Base-by-base conservation (phyloP, 352 stramenopile species). In the Blastocystis hominis region DNA sequence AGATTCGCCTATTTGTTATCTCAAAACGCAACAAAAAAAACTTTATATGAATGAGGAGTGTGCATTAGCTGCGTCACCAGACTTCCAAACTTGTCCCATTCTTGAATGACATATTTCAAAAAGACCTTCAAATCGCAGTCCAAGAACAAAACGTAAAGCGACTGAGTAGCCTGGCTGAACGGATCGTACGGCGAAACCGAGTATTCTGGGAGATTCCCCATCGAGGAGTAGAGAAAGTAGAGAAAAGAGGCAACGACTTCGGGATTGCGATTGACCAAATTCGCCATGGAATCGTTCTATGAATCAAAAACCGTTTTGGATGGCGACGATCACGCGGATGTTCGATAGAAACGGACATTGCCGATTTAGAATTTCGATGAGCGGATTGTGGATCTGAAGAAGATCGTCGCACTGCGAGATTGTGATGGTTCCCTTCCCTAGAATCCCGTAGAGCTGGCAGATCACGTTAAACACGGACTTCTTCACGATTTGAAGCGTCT, bases 261-360 rank as follows among this genome's bases (percentile, higher is more conserved):
- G 20, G 72, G 47, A 24, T 68, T 69, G 2, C 30, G 1, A 34
- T 84, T 84, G 40, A 34, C 59, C 10, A 53, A 46, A 17, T 66
- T 36, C 3, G 72, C 46, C 6, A 84, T 44, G 6, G 72, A 53
- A 38, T 84, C 10, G 1, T 66, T 54, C 72, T 84, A 84, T 53
- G 9, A 4, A n/a, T 64, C 4, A 84, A 34, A 20, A 13, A 30
- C 7, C 9, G 3, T 24, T 9, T 15, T 20, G n/a, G 13, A 46
- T 2, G 4, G 7, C 7, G 24, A 84, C 72, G n/a, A 84, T 47
- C 9, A 66, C 54, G 5, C 40, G n/a, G 30, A 66, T 47, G 56
- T 84, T 63, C 20, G 72, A 17, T 5, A 84, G 44, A 30, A 84
- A 66, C 3, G 72, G 72, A 64, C 72, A 84, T 7, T 61, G 50